Evolutionary conservation across 2,329 filamentous ascomycete genomes (phyloP), one percentile per base, ranked within the genome.

Genomic region (Curvularia verruculosa): DNA sequence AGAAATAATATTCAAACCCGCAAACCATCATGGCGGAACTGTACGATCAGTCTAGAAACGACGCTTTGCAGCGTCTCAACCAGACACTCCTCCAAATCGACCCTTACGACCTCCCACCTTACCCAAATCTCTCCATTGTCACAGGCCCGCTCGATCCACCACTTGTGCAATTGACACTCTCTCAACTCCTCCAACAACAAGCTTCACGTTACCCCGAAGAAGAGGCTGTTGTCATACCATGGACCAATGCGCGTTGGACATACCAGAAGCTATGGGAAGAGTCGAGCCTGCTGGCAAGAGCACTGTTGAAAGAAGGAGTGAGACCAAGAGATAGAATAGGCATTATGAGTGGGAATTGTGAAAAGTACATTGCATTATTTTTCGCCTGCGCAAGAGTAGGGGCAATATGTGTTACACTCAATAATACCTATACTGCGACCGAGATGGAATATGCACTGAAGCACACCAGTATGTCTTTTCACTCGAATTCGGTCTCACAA

Each of bases 371-470:
- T 44, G 83, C 88, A 2, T 83, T 91, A 15, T 90, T 91, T 80
- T 91, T 92, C 64, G 89, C 88, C 3, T 87, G 86, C 10, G 86
- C 87, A 39, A 69, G 76, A 45, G 64, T 80, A 12, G 78, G 78
- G 2, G 77, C 77, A 1, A 75, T 80, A 34, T 80, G 92, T 50
- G 89, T 92, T 26, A 91, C 92, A 43, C 79, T 93, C 63, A 93
- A 93, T 78, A 93, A 92, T 77, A 93, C 89, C 0, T 93, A 93
- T 72, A 93, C 90, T 1, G 82, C 87, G 2, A 85, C 83, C 1
- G 90, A 93, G 76, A 86, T 89, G 46, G 83, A 87, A 71, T 89
- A 89, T 74, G 90, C 88, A 9, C 75, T 93, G 26, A 83, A 84
- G 52, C 90, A 92, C 69, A 87, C 88, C 15, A 86, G 87, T 89